phyloP scores from a whole-genome alignment of 2,329 filamentous ascomycete species.

The Iodosphaeria phyllophila region DNA sequence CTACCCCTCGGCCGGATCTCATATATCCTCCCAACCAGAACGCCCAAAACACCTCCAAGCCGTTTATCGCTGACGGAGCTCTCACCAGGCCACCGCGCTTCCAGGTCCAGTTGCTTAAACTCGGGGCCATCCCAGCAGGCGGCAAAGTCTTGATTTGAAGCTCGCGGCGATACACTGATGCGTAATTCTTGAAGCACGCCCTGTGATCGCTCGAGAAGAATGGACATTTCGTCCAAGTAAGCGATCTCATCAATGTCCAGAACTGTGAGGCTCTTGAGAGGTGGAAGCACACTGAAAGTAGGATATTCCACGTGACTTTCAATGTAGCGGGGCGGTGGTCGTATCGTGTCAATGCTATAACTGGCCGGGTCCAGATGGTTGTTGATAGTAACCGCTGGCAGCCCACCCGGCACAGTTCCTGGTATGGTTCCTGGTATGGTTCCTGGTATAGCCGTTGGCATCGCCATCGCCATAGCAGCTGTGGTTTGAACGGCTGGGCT shows the following conservation, averaged over 20 bases:
- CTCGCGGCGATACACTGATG: conserved; percentile 46
- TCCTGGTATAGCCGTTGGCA: conserved; percentile 7
- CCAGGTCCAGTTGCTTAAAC: conserved; percentile 45
- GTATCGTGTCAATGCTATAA: too few species aligned
- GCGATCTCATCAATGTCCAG: conserved; percentile 69
- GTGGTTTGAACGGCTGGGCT: conserved; percentile 6
- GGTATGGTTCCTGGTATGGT: conserved; percentile 5
- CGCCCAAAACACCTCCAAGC: conserved; percentile 48
- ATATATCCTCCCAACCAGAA: conserved; percentile 48
- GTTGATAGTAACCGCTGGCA: conserved; percentile 11
- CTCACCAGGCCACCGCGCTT: conserved; percentile 34
- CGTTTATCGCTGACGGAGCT: conserved; percentile 41
- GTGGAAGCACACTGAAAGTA: conserved; percentile 60
- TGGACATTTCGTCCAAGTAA: conserved; percentile 67
- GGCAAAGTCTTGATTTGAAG: conserved; percentile 29
- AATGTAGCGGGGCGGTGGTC: conserved; percentile 26
- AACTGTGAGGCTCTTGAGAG: conserved; percentile 56
- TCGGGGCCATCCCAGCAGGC: conserved; percentile 42
- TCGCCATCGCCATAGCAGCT: too few species aligned
- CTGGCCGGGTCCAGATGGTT: too few species aligned
- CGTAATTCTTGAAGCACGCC: conserved; percentile 49
- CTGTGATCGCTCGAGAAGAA: conserved; percentile 54
- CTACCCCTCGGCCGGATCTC: conserved; percentile 29
- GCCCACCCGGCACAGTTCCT: conserved; percentile 10
- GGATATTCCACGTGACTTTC: conserved; percentile 54